A percentile compares a stretch with the other conserved stretches of the same genome.
These are phyloP conservation scores for Boletus tylopilopsis DNA, from an alignment of 768 basidiomycete genomes.

Conservation along the genomic window DNA sequence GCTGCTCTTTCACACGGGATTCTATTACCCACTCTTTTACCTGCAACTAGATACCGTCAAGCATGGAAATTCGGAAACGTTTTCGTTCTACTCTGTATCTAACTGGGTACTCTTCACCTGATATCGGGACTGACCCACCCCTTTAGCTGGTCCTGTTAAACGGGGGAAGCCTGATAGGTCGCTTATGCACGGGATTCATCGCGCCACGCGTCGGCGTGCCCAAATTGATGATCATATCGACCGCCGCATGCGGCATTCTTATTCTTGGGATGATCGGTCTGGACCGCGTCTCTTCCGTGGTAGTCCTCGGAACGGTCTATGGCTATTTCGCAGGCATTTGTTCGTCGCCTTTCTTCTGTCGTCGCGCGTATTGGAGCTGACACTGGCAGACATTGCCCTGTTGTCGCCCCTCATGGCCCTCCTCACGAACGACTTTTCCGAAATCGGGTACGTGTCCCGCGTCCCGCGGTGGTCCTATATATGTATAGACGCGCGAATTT, in stretches of 20 bases:
- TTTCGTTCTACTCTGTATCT: conserved; percentile 56
- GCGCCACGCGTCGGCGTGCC: conserved; percentile 42
- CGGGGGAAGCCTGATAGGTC: conserved; percentile 47
- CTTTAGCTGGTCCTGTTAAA: conserved; percentile 50
- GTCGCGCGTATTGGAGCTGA: background rate
- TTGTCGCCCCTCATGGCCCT: conserved; percentile 41
- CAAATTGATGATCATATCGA: conserved; percentile 37
- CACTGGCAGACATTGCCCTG: conserved; percentile 32
- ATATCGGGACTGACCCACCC: background rate
- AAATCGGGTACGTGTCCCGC: conserved; percentile 43
- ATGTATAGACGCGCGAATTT: background rate
- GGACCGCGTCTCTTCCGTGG: conserved; percentile 30
- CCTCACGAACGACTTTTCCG: conserved; percentile 41
- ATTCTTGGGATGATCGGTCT: conserved; percentile 45
- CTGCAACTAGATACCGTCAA: conserved; percentile 50
- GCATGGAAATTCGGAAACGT: conserved; percentile 41
- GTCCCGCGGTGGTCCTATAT: too few relatives aligned
- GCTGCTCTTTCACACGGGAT: conserved; percentile 31
- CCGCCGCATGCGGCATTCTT: conserved; percentile 30
- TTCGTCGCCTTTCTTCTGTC: conserved; percentile 16
- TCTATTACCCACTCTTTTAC: conserved; percentile 54
- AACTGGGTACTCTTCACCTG: background rate
- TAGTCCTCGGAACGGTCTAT: conserved; percentile 39
- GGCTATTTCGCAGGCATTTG: conserved; percentile 47
- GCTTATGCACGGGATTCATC: conserved; percentile 43